A percentile compares a stretch with the other conserved stretches of the same genome.
Evolutionary conservation across 352 stramenopile species (phyloP).

Genomic region (Pythium periplocum): DNA sequence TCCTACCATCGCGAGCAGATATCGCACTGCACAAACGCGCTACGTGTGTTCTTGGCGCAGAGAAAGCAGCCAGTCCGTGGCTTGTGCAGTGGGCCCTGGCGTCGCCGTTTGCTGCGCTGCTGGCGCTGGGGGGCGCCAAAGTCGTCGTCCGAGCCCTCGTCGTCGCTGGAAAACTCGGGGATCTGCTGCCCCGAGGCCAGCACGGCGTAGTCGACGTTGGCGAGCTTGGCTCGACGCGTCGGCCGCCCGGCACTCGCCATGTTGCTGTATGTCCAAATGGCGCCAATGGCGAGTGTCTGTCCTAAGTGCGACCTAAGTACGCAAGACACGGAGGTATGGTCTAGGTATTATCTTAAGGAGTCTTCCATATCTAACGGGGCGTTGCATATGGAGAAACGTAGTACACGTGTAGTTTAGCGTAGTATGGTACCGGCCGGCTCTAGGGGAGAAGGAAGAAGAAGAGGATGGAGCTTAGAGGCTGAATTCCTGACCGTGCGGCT

Average conservation of each 20-base stretch:
- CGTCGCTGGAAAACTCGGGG: constrained; percentile 71
- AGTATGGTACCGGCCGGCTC: too few species aligned
- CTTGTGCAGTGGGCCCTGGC: constrained; percentile 4
- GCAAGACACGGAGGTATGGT: too few species aligned
- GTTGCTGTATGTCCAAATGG: too few species aligned
- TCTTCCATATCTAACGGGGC: too few species aligned
- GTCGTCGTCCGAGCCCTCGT: constrained; percentile 52
- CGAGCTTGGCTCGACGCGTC: constrained; percentile 63
- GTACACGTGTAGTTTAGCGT: too few species aligned
- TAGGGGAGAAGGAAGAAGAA: too few species aligned
- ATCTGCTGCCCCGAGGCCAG: constrained; percentile 73
- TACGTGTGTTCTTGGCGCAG: constrained; percentile 37
- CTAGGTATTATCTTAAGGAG: too few species aligned
- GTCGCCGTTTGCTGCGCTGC: constrained; percentile 3
- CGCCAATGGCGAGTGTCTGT: too few species aligned
- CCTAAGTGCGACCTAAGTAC: too few species aligned
- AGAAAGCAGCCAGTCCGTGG: constrained; percentile 41
- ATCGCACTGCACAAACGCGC: constrained; percentile 65
- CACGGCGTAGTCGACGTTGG: constrained; percentile 75
- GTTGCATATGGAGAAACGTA: too few species aligned
- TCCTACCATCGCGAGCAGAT: constrained; percentile 60
- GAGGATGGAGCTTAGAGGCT: constrained; percentile 9
- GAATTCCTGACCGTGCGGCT: constrained; percentile 24
- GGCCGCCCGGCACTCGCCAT: constrained; percentile 16
- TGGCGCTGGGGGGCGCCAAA: constrained; percentile 10